These are phyloP conservation scores for Saturnispora serradocipensis DNA, from an alignment of 805 yeast species.

Conservation along the genomic window DNA sequence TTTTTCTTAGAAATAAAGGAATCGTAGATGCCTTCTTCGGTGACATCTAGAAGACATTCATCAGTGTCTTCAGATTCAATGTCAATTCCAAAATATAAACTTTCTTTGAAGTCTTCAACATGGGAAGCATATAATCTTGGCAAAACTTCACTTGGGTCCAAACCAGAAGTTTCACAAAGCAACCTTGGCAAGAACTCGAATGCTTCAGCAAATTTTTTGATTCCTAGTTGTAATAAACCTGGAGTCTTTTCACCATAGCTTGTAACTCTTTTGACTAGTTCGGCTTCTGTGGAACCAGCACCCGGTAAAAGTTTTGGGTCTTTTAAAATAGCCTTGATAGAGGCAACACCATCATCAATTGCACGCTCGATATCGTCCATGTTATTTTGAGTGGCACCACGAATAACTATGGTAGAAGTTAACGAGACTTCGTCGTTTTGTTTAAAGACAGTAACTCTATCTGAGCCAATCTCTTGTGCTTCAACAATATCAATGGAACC, in stretches of 20 bases:
- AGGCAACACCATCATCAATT: conserved; percentile 91
- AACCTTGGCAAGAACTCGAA: conserved; percentile 92
- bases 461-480: conserved; percentile 94
- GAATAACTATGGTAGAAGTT: conserved; percentile 85
- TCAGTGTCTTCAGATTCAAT: conserved; percentile 58
- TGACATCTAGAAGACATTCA: conserved; percentile 64
- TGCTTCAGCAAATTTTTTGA: conserved; percentile 87
- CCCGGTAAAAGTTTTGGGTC: conserved; percentile 83
- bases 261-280: conserved; percentile 68
- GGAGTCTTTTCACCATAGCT: conserved; percentile 90
- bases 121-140: conserved; percentile 87
- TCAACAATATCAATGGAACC: conserved; percentile 83
- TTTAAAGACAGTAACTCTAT: conserved; percentile 87
- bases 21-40: conserved; percentile 64
- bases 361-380: conserved; percentile 95
- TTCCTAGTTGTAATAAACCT: conserved; percentile 86
- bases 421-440: conserved; percentile 61
- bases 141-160: conserved; percentile 82
- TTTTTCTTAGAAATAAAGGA: conserved; percentile 70
- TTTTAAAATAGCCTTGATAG: conserved; percentile 80
- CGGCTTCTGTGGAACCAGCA: conserved; percentile 93
- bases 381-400: conserved; percentile 94
- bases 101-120: conserved; percentile 36
- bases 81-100: conserved; percentile 54
- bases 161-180: conserved; percentile 88